A percentile compares a stretch with the other conserved stretches of the same genome.
phyloP scores from a whole-genome alignment of 306 rosid genomes.

The Cercis canadensis region DNA sequence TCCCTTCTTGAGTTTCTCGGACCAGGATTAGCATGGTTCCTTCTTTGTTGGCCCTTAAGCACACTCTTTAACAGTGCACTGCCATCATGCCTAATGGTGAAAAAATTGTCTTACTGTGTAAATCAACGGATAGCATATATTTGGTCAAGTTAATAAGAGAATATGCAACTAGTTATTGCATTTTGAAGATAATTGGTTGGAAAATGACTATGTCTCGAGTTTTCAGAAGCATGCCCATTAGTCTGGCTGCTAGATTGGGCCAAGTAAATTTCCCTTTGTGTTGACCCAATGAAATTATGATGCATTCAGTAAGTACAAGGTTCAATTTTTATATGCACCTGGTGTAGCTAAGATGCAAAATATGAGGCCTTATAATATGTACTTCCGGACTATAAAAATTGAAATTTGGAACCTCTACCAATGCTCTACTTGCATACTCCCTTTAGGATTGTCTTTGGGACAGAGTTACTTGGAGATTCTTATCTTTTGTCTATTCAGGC shows the following conservation, averaged over 20 bases:
- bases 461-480: background rate
- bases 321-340: background rate
- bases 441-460: background rate
- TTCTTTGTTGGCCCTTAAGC: background rate
- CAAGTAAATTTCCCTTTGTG: slow-evolving; percentile 9
- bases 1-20: slow-evolving; percentile 11
- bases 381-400: background rate
- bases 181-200: slow-evolving; percentile 21
- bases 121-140: background rate
- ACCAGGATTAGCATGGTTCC: slow-evolving; percentile 6
- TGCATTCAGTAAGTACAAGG: background rate
- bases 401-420: background rate
- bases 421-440: background rate
- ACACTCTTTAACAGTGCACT: background rate
- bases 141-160: slow-evolving; percentile 11
- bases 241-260: slow-evolving; percentile 26
- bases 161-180: background rate
- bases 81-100: background rate
- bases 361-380: background rate
- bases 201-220: slow-evolving; percentile 15
- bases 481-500: background rate
- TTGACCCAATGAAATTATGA: background rate
- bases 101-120: background rate
- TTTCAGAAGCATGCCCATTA: background rate
- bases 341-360: background rate